Conservation (phyloP, 768 basidiomycete species). For the Russula sp. region DNA sequence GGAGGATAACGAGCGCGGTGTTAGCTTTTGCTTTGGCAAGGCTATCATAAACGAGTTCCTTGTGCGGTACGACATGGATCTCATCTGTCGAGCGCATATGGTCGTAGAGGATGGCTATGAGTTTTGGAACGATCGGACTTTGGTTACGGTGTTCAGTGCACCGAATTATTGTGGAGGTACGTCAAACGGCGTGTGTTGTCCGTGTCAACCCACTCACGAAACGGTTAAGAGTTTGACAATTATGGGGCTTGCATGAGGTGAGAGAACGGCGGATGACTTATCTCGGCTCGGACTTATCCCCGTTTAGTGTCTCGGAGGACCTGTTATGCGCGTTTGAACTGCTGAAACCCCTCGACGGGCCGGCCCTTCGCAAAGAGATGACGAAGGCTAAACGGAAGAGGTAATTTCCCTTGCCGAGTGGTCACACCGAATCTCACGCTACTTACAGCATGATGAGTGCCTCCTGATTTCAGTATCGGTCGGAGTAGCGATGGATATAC, state of each 20-base stretch:
- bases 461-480: conserved; percentile 4
- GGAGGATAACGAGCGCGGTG: conserved; percentile 99
- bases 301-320: conserved; percentile 84
- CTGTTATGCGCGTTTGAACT: conserved; percentile 95
- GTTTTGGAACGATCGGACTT: conserved; percentile 98
- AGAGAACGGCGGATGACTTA: conserved; percentile 17
- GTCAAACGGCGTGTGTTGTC: conserved; percentile 28
- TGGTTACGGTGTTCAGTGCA: conserved; percentile 98
- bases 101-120: conserved; percentile 99
- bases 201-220: conserved; percentile 18
- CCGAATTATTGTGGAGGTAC: conserved; percentile 94
- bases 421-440: not conserved
- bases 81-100: conserved; percentile 99
- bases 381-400: conserved; percentile 98
- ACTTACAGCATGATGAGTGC: conserved; percentile 22
- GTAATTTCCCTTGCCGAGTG: conserved; percentile 30
- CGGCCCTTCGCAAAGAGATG: conserved; percentile 96
- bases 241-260: conserved; percentile 95
- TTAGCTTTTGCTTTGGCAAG: conserved; percentile 99
- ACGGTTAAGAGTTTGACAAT: conserved; percentile 78
- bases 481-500: conserved; percentile 11
- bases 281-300: not conserved
- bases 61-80: conserved; percentile 93
- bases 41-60: conserved; percentile 95
- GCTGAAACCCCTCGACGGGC: conserved; percentile 90